Evolutionary conservation across 495 filamentous ascomycete genomes (phyloP).

Genomic region (Aspergillus coremiiformis): DNA sequence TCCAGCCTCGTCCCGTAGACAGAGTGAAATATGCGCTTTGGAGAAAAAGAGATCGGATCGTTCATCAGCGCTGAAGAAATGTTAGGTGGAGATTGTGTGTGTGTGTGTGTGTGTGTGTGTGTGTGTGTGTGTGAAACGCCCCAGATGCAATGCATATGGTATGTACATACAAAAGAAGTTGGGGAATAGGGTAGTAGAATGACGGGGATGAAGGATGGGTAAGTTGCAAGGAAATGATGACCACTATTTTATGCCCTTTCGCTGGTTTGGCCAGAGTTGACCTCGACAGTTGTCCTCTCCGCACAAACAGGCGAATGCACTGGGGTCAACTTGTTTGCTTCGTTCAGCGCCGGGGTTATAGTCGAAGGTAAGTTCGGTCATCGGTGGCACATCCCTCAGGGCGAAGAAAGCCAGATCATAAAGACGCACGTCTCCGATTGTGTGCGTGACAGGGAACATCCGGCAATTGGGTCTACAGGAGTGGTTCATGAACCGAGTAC

Average conservation of each 20-base stretch:
- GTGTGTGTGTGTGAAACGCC: background rate
- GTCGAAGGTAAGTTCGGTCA: conserved; percentile 79
- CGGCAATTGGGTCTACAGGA: conserved; percentile 67
- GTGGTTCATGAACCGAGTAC: conserved; percentile 59
- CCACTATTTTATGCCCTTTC: conserved; percentile 23
- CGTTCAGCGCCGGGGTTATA: conserved; percentile 59
- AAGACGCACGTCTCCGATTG: conserved; percentile 63
- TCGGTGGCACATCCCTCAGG: conserved; percentile 54
- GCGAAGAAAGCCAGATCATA: conserved; percentile 91
- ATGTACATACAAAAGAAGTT: background rate
- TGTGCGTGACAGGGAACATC: conserved; percentile 74
- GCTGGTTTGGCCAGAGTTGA: conserved; percentile 53
- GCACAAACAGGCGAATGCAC: conserved; percentile 60
- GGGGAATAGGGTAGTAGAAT: background rate
- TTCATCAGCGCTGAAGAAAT: too few species aligned
- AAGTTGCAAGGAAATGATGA: background rate
- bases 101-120: too few species aligned
- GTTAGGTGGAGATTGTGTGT: too few species aligned
- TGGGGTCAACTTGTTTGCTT: conserved; percentile 40
- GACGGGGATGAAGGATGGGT: background rate
- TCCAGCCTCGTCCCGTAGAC: too few species aligned
- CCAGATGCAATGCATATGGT: background rate
- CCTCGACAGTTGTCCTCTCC: conserved; percentile 58
- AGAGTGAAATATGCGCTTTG: too few species aligned
- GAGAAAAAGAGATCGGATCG: too few species aligned